A percentile compares a stretch with the other conserved stretches of the same genome.
These are phyloP conservation scores for Perkinsus chesapeaki DNA, from an alignment of 169 alveolate genomes.

Conservation along the genomic window DNA sequence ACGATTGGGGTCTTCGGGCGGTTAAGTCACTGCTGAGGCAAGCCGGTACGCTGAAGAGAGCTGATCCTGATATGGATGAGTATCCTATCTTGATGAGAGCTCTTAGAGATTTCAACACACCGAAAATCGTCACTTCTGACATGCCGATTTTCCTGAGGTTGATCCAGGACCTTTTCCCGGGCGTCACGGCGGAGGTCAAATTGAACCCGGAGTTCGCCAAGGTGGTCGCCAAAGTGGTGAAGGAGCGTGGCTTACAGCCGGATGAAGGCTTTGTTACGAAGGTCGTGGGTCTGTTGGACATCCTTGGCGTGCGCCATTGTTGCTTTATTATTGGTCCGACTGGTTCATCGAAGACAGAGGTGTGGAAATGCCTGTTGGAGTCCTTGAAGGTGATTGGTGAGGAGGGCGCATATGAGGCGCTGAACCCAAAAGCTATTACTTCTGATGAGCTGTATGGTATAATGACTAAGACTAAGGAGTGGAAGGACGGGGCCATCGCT, in stretches of 20 bases:
- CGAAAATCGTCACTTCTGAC: slow-evolving; percentile 83
- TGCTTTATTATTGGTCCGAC: slow-evolving; percentile 89
- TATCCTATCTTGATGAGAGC: slow-evolving; percentile 88
- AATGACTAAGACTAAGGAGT: slow-evolving; percentile 84
- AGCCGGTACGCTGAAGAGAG: slow-evolving; percentile 90
- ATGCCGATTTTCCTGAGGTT: slow-evolving; percentile 85
- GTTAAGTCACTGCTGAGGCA: slow-evolving; percentile 84
- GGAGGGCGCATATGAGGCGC: slow-evolving; percentile 78
- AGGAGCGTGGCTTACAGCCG: slow-evolving; percentile 60
- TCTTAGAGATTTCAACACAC: slow-evolving; percentile 88
- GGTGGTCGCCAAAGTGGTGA: slow-evolving; percentile 55
- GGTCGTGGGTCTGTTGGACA: slow-evolving; percentile 59
- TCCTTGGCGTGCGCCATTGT: slow-evolving; percentile 90
- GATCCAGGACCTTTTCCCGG: slow-evolving; percentile 88
- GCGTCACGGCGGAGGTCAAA: slow-evolving; percentile 73
- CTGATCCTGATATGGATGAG: slow-evolving; percentile 81
- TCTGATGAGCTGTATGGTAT: slow-evolving; percentile 90
- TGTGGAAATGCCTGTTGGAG: slow-evolving; percentile 79
- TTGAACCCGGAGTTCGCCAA: slow-evolving; percentile 67
- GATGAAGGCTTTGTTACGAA: slow-evolving; percentile 69
- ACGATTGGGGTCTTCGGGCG: slow-evolving; percentile 93
- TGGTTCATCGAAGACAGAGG: slow-evolving; percentile 90
- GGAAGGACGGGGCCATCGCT: slow-evolving; percentile 90
- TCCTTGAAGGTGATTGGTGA: slow-evolving; percentile 65
- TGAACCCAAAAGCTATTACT: slow-evolving; percentile 91